Base-by-base conservation (phyloP, 257 asterid species). In the Mentha longifolia region DNA sequence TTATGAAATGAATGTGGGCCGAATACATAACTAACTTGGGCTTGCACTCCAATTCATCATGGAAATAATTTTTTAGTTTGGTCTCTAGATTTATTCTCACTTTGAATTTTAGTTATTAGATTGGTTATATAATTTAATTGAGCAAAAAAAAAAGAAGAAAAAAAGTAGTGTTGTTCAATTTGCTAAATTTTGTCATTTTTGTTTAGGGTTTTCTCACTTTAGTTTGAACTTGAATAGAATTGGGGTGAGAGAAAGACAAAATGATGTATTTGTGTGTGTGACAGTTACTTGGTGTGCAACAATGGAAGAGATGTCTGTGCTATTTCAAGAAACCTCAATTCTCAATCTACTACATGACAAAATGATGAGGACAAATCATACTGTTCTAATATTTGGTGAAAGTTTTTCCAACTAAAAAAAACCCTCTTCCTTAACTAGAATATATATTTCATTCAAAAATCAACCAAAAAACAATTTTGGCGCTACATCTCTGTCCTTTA, bases 291-390 rank as follows among this genome's bases (percentile, higher is more conserved):
- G 61, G 28, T 55, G 67, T 12, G 67, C 33, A 65, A 56, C 33
- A 65, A 43, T 55, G 77, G 41, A 64, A 42, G 60, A 64, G 5
- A 54, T 65, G 73, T 65, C 61, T 74, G 17, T 74, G 55, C 73
- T 57, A 66, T 55, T 74, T 57, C 68, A 22, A 74, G 70, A 60
- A 57, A 66, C n/a, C 46, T 42, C 69, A 74, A 46, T 74, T 41
- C 68, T 74, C 31, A 35, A 25, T 56, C 20, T 22, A 73, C 60
- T 13, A 73, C 17, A 37, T 25, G 65, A 70, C 67, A 70, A 16
- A 58, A 13, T 5, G 45, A 28, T 10, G 5, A 33, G 31, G 56
- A 52, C 65, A 62, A 64, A 9, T 15, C 37, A 62, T 4, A 22
- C 10, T 52, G 37, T 11, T 22, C 15, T 0, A 30, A 51, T 41